phyloP scores from a whole-genome alignment of 2,329 filamentous ascomycete species.

The Graphiopsis chlorocephala region DNA sequence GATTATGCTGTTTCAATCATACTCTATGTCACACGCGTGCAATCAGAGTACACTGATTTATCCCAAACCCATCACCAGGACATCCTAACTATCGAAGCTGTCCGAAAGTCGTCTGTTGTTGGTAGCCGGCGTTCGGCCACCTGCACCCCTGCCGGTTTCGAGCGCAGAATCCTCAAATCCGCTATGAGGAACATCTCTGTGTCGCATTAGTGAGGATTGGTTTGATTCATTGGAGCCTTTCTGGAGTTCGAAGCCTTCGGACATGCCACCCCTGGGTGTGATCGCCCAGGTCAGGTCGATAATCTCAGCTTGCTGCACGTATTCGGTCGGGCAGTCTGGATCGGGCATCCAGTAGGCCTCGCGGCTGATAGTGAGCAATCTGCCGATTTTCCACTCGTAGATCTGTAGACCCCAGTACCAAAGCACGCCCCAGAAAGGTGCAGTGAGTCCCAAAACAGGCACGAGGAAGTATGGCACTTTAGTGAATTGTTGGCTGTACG shows the following conservation, averaged over 20 bases:
- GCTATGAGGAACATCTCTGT: background rate
- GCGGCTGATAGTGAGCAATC: constrained; percentile 21
- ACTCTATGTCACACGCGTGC: background rate
- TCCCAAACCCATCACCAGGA: background rate
- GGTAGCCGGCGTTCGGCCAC: background rate
- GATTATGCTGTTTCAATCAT: too few species aligned
- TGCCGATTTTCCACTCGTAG: constrained; percentile 19
- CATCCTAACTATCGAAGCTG: background rate
- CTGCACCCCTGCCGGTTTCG: background rate
- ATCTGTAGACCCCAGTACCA: constrained; percentile 24
- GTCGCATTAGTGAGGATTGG: background rate
- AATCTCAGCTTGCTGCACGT: constrained; percentile 24
- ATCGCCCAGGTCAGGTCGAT: constrained; percentile 25
- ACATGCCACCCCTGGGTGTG: constrained; percentile 17
- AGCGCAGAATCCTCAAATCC: background rate
- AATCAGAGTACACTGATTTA: background rate
- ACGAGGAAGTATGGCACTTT: constrained; percentile 26
- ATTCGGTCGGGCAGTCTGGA: constrained; percentile 21
- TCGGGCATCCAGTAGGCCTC: constrained; percentile 22
- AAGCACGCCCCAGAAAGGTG: constrained; percentile 22
- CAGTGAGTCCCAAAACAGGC: constrained; percentile 24
- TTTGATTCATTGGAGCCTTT: background rate
- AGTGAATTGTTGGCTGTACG: constrained; percentile 20
- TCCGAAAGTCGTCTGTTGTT: background rate
- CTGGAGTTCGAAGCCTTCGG: constrained; percentile 15